Percentiles rank a stretch among this genome's conserved stretches.
Evolutionary conservation across 768 basidiomycete species (phyloP).

Genomic region (Lactarius deliciosus): DNA sequence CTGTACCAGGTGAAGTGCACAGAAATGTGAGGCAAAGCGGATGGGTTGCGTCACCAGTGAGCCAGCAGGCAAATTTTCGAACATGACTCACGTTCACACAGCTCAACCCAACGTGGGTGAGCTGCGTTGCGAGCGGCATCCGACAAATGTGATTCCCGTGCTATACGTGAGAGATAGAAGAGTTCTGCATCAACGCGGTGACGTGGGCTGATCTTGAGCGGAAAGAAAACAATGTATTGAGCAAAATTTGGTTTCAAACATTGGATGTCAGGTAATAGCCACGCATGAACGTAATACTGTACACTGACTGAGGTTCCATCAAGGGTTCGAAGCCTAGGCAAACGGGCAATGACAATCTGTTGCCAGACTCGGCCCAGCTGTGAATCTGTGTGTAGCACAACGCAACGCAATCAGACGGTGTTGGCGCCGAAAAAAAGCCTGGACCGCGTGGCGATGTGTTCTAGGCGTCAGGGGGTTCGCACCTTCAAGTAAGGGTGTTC

Average conservation of each 20-base stretch:
- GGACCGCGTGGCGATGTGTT: background rate
- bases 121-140: conserved; percentile 44
- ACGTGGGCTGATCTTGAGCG: conserved; percentile 57
- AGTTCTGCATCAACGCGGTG: conserved; percentile 82
- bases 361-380: conserved; percentile 45
- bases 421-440: background rate
- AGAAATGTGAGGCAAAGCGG: background rate
- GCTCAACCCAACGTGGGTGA: conserved; percentile 64
- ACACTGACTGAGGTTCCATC: conserved; percentile 63
- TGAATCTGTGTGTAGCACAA: conserved; percentile 36
- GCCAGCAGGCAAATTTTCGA: background rate
- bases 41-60: background rate
- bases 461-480: conserved; percentile 21
- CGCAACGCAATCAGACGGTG: background rate
- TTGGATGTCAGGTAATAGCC: conserved; percentile 13
- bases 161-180: conserved; percentile 73
- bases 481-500: conserved; percentile 67
- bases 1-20: conserved; percentile 37
- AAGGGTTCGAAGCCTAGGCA: conserved; percentile 59
- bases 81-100: conserved; percentile 57
- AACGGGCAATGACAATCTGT: conserved; percentile 62
- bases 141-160: conserved; percentile 45
- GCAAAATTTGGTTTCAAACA: background rate
- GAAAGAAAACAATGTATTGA: background rate
- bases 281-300: background rate